Evolutionary conservation across 202 grass and related monocot genomes (phyloP).

Genomic region (Panicum virgatum): DNA sequence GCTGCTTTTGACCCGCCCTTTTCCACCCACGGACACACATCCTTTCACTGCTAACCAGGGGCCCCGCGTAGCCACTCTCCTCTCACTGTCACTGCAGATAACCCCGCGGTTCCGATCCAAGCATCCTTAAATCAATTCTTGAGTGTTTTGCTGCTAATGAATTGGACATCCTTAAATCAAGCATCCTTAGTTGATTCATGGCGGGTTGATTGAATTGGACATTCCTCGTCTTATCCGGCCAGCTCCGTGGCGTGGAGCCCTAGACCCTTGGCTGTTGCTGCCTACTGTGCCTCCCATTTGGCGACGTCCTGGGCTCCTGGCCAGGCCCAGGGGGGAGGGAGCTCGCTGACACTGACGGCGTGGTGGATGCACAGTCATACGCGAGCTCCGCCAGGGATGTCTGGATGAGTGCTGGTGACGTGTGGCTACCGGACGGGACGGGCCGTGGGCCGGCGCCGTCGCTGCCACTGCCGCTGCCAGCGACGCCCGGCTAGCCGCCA

Average conservation of each 20-base stretch:
- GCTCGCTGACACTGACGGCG: not conserved
- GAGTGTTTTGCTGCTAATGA: not conserved
- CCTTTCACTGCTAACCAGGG: not conserved
- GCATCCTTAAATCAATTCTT: not conserved
- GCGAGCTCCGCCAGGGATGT: not conserved
- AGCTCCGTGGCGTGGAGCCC: too few species aligned
- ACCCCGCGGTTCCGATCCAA: not conserved
- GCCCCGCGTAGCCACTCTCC: not conserved
- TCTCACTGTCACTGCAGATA: not conserved
- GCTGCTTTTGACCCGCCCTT: constrained; percentile 17
- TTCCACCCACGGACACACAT: not conserved
- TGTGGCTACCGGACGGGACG: not conserved
- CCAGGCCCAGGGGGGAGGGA: not conserved
- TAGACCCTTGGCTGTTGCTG: not conserved
- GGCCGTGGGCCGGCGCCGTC: not conserved
- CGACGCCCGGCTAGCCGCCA: not conserved
- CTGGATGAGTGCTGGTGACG: not conserved
- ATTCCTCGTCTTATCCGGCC: not conserved
- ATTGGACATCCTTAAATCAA: not conserved
- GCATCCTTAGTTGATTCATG: not conserved
- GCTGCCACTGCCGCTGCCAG: not conserved
- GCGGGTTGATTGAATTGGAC: not conserved
- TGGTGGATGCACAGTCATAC: not conserved
- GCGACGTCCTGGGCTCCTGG: not conserved
- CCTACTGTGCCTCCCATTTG: not conserved